phyloP scores from a whole-genome alignment of 805 yeast genomes.

The Wickerhamiella musiphila region DNA sequence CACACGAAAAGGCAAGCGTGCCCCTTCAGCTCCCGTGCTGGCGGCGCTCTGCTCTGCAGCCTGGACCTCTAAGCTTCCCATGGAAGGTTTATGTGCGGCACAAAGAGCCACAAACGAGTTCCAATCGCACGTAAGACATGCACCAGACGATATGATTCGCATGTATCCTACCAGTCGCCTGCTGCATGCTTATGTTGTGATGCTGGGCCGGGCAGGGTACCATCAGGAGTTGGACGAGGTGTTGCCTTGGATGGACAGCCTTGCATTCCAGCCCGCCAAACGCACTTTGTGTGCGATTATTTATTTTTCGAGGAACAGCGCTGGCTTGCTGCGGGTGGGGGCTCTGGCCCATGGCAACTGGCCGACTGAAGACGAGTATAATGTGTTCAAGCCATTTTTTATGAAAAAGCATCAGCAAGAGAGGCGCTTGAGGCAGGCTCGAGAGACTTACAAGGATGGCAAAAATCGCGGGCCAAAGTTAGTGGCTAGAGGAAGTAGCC shows the following conservation, averaged over 20 bases:
- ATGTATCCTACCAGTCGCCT: constrained; percentile 31
- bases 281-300: constrained; percentile 27
- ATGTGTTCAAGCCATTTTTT: constrained; percentile 5
- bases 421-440: not conserved
- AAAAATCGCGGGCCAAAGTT: not conserved
- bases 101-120: constrained; percentile 46
- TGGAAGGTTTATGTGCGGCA: constrained; percentile 39
- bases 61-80: constrained; percentile 20
- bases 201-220: constrained; percentile 32
- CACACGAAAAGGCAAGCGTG: constrained; percentile 11
- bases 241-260: constrained; percentile 36
- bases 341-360: constrained; percentile 14
- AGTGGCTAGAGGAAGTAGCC: not conserved
- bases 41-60: constrained; percentile 35
- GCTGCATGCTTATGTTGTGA: constrained; percentile 35
- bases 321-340: constrained; percentile 15
- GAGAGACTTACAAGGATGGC: not conserved
- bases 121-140: constrained; percentile 27
- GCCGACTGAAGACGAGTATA: constrained; percentile 19
- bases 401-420: not conserved
- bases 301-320: constrained; percentile 17
- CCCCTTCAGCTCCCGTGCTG: constrained; percentile 21
- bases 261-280: constrained; percentile 28
- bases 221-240: constrained; percentile 32
- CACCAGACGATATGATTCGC: constrained; percentile 18